These are phyloP conservation scores for Panicum hallii DNA, from an alignment of 202 grass and related monocot species.

Conservation along the genomic window DNA sequence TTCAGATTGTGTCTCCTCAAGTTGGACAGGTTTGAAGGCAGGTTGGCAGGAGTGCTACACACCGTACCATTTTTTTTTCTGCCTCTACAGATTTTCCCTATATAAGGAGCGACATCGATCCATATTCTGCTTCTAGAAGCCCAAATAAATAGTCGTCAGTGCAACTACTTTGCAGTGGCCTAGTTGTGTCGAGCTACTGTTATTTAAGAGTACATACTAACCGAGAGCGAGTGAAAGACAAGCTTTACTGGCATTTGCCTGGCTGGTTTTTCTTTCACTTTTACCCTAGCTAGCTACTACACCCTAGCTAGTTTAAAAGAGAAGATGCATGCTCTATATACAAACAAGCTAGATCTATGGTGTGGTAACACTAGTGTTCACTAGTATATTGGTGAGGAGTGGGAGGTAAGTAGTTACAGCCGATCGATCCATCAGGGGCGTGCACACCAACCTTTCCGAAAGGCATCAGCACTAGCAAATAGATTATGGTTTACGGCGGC, in stretches of 20 bases:
- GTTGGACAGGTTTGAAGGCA: slow-evolving; percentile 3
- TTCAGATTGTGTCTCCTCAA: slow-evolving; percentile 43
- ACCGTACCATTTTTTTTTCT: too few relatives aligned
- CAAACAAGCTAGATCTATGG: neutral
- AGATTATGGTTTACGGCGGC: slow-evolving; percentile 34
- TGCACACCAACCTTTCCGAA: slow-evolving; percentile 24
- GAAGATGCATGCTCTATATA: neutral
- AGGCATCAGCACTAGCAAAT: slow-evolving; percentile 48
- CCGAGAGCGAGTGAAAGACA: slow-evolving; percentile 31
- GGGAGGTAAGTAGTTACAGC: slow-evolving; percentile 20
- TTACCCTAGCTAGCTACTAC: slow-evolving; percentile 30
- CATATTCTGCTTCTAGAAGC: slow-evolving; percentile 15
- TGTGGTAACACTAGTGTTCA: neutral
- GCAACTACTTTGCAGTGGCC: neutral
- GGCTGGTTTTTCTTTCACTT: neutral
- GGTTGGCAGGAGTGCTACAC: too few relatives aligned
- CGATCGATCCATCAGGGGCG: neutral
- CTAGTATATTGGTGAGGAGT: slow-evolving; percentile 14
- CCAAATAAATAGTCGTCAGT: neutral
- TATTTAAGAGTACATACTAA: slow-evolving; percentile 12
- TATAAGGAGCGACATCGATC: too few relatives aligned
- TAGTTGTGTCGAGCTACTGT: slow-evolving; percentile 38
- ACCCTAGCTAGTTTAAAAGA: neutral
- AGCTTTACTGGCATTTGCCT: slow-evolving; percentile 19
- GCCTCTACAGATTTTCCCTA: too few relatives aligned